These are phyloP conservation scores for Pulveroboletus ravenelii DNA, from an alignment of 768 basidiomycete genomes.

Conservation along the genomic window DNA sequence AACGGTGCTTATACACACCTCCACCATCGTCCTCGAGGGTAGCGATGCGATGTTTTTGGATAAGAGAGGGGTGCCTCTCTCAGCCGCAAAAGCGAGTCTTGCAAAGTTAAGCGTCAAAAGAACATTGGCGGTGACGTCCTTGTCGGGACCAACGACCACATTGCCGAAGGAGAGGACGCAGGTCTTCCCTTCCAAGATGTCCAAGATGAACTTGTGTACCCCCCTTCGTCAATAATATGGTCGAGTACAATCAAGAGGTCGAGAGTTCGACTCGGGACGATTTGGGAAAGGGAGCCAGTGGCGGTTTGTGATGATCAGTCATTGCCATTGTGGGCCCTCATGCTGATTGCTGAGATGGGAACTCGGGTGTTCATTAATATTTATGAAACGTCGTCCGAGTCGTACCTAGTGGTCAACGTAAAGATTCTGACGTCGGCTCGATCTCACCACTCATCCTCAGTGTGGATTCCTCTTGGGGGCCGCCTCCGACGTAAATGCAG, in stretches of 20 bases:
- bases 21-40: conserved; percentile 11
- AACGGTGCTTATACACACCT: conserved; percentile 11
- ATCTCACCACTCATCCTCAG: conserved; percentile 42
- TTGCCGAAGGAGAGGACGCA: conserved; percentile 40
- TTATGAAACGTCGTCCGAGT: neutral
- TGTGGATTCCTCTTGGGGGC: conserved; percentile 41
- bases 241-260: neutral
- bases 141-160: conserved; percentile 34
- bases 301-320: conserved; percentile 5
- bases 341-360: neutral
- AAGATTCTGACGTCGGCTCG: no score
- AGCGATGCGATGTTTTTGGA: conserved; percentile 11
- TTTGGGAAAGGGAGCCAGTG: conserved; percentile 4
- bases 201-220: conserved; percentile 6
- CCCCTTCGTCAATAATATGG: conserved; percentile 8
- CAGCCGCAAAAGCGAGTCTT: conserved; percentile 37
- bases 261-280: neutral
- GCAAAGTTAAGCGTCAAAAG: conserved; percentile 59
- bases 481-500: conserved; percentile 46
- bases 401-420: no score
- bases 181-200: conserved; percentile 24
- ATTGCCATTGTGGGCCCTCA: neutral
- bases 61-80: neutral
- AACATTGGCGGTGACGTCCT: conserved; percentile 41
- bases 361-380: neutral